Base-by-base conservation (phyloP, 768 basidiomycete species). In the Collybia nuda region DNA sequence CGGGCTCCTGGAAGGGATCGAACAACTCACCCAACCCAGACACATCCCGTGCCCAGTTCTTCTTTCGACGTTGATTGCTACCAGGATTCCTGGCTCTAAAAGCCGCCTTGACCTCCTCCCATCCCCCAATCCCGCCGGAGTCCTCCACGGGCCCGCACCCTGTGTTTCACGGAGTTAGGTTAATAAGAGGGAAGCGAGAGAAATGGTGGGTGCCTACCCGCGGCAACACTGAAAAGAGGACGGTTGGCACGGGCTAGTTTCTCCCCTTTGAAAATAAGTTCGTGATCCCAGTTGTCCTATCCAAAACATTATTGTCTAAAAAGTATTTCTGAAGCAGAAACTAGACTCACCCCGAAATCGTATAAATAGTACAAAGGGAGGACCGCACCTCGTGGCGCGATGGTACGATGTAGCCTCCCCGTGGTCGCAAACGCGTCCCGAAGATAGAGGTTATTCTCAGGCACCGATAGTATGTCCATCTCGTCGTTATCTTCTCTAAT, bases 201-300 rank as follows among this genome's bases (percentile, higher is more conserved):
- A n/a, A 26, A 26, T 3, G 24, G 24, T 26, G 7, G 24, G 24
- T 26, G 7, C 24, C 7, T 7, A 53, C 53, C 54, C 19, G 39
- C 42, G 18, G 51, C 54, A 21, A 26, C 12, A 19, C n/a, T 44
- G 40, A 56, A 56, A 29, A 56, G 44, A 1, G 54, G 54, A 6
- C 54, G 53, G 41, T 54, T 47, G 3, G 44, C 45, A 15, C 40
- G 40, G n/a, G 54, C 55, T 18, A 49, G 44, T 38, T 56, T 55
- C 19, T 28, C 19, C 9, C 54, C 54, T 38, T 56, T 50, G 49
- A 50, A 55, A 15, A 28, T 47, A 26, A 56, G 24, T 17, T 47
- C 37, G 48, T 59, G 61, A n/a, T 61, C 61, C 61, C 61, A 62
- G 35, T 56, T 38, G 44, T 62, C 61, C 61, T 62, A 35, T 18